Evolutionary conservation across 495 filamentous ascomycete species (phyloP), one percentile per base, ranked within the genome.

Genomic region (Daldinia grandis): DNA sequence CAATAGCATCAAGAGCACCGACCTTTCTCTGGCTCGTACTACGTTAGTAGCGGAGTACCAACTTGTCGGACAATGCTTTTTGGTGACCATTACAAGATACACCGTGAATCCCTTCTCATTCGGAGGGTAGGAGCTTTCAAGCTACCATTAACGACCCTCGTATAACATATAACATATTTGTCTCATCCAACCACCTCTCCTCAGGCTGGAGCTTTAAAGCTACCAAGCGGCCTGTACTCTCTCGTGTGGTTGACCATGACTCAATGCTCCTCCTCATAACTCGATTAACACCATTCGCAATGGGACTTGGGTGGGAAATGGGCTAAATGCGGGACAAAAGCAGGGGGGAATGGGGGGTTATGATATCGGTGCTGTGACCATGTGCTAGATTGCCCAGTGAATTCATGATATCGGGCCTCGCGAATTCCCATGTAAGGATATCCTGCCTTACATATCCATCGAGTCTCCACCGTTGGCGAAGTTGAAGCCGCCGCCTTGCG

Each of bases 401-500:
- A 66, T 28, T 71, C 42, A 65, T 62, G 53, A 65, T 58, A 54
- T 73, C 71, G 59, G 50, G 66, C 66, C 38, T 58, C 30, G 47
- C 55, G 42, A 50, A 58, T 38, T 55, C 51, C 47, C 25, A 21
- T 47, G 53, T 56, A 51, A 64, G 54, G 58, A 33, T 47, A 21
- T 37, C 38, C 35, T 40, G 35, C 50, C 67, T 89, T 92, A 98
- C 95, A 99, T 99, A 75, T 99, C 96, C 96, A 99, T 99, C 31
- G 92, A 92, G 79, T 97, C 95, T 58, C 86, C 85, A 58, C 92
- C 94, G 81, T 96, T 97, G 66, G 92, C 92, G 91, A 99, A 87
- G 86, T 90, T 97, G 88, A 99, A 99, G 57, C 91, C 89, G 62
- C 88, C 89, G 62, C 90, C 88, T 78, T 93, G 91, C 57, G 89